A percentile compares a stretch with the other conserved stretches of the same genome.
phyloP scores from a whole-genome alignment of 106 monocot species.

The Amphibolis antarctica region DNA sequence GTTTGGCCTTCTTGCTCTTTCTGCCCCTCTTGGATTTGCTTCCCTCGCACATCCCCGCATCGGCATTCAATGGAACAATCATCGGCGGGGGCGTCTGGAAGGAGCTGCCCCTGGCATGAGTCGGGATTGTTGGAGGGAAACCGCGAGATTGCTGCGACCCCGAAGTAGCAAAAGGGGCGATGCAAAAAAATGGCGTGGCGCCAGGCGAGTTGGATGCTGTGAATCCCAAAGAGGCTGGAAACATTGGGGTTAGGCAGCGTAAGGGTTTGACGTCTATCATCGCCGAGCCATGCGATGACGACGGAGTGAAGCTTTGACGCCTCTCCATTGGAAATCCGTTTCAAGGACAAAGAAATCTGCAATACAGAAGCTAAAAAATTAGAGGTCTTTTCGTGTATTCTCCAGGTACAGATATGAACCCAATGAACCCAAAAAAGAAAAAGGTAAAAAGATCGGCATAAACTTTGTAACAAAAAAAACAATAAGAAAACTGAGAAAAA shows the following conservation, averaged over 20 bases:
- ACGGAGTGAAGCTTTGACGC: background rate
- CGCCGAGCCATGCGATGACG: background rate
- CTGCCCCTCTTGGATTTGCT: constrained; percentile 25
- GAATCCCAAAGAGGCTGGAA: constrained; percentile 34
- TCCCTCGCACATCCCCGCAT: constrained; percentile 7
- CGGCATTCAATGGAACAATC: constrained; percentile 13
- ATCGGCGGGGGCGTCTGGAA: constrained; percentile 13
- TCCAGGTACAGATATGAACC: too few relatives aligned
- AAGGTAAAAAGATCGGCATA: too few relatives aligned
- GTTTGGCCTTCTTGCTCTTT: constrained; percentile 5
- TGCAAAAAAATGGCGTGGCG: constrained; percentile 32
- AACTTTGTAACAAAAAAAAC: too few relatives aligned
- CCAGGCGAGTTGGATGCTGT: constrained; percentile 12
- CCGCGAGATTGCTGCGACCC: background rate
- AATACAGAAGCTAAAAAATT: too few relatives aligned
- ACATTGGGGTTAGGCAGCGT: constrained; percentile 53
- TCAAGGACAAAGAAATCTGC: background rate
- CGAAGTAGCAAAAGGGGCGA: constrained; percentile 36
- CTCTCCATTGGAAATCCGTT: background rate
- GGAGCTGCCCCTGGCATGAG: constrained; percentile 7
- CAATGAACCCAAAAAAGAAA: too few relatives aligned
- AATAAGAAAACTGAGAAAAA: too few relatives aligned
- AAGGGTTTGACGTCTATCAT: constrained; percentile 57
- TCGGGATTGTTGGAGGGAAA: background rate
- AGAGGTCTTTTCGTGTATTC: too few relatives aligned